phyloP scores from a whole-genome alignment of 306 rosid species.

The Vicia villosa region DNA sequence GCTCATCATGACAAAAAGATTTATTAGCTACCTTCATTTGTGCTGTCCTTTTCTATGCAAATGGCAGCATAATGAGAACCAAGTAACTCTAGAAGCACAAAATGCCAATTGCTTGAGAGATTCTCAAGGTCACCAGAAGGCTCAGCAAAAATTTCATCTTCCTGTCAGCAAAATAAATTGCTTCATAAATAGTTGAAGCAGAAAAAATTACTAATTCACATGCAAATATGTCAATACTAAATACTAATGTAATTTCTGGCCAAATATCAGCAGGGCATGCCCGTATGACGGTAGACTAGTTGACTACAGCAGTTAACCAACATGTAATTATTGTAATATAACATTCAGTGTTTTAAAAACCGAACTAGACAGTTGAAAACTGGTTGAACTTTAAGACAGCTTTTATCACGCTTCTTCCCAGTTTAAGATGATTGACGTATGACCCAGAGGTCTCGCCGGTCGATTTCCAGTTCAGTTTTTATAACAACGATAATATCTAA shows the following conservation, averaged over 20 bases:
- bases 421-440: background rate
- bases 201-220: slow-evolving; percentile 17
- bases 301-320: slow-evolving; percentile 16
- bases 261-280: background rate
- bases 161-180: slow-evolving; percentile 42
- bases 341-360: background rate
- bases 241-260: background rate
- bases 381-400: background rate
- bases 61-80: slow-evolving; percentile 85
- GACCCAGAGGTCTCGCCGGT: background rate
- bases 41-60: slow-evolving; percentile 58
- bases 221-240: slow-evolving; percentile 2
- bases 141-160: slow-evolving; percentile 52
- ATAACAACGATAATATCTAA: background rate
- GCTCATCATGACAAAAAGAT: background rate
- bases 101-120: slow-evolving; percentile 54
- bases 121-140: slow-evolving; percentile 43
- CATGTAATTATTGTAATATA: slow-evolving; percentile 27
- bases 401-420: background rate
- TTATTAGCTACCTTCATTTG: slow-evolving; percentile 48
- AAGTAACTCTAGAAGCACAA: slow-evolving; percentile 69
- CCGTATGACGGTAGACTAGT: slow-evolving; percentile 12
- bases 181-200: background rate
- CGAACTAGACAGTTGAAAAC: background rate
- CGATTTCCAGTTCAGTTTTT: background rate